A percentile compares a stretch with the other conserved stretches of the same genome.
phyloP scores from a whole-genome alignment of 1,139 yeast genomes.

The Sugiyamaella pinicola region DNA sequence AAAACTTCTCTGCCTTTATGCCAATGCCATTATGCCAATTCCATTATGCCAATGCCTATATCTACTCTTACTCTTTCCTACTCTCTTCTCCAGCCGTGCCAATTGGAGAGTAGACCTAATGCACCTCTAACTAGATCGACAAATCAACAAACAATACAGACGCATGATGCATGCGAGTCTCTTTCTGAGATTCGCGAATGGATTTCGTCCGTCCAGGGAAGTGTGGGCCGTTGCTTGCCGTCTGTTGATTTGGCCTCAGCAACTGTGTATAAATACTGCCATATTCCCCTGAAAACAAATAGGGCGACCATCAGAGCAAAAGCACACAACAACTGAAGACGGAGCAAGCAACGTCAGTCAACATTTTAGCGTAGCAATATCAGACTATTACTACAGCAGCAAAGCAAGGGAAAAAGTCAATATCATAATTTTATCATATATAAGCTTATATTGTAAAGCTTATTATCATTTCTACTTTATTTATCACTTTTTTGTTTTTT shows the following conservation, averaged over 20 bases:
- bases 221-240: constrained; percentile 1
- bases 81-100: not conserved
- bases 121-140: constrained; percentile 3
- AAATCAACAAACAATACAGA: constrained; percentile 3
- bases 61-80: no score
- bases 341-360: no score
- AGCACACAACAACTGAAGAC: not conserved
- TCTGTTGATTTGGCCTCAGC: not conserved
- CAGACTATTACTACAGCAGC: no score
- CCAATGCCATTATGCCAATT: no score
- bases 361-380: no score
- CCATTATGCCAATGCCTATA: no score
- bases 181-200: constrained; percentile 10
- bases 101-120: not conserved
- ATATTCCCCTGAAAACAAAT: no score
- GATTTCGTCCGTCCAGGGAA: not conserved
- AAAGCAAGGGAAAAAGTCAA: no score
- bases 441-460: no score
- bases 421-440: no score
- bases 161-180: constrained; percentile 15
- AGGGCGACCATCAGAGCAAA: not conserved
- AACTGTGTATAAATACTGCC: not conserved
- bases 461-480: not conserved
- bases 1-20: no score
- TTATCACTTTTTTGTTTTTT: not conserved